Conservation (phyloP, 2,329 filamentous ascomycete species). For the Epichloe typhina region DNA sequence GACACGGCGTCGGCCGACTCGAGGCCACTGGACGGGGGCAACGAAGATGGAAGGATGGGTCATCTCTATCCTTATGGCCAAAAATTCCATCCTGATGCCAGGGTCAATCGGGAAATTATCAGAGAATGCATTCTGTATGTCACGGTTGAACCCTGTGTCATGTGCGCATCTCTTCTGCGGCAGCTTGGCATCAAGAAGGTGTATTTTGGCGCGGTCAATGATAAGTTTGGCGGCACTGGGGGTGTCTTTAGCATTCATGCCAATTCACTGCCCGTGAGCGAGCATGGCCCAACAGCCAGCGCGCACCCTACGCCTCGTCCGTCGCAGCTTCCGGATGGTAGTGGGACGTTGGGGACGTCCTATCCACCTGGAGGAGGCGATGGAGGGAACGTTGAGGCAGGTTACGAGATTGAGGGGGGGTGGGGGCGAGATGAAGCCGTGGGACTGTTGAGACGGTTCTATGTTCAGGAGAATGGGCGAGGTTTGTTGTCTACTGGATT, state of each 20-base stretch:
- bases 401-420: conserved; percentile 74
- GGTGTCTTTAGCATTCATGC: conserved; percentile 80
- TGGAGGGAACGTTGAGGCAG: conserved; percentile 59
- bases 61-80: conserved; percentile 50
- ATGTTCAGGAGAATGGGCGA: conserved; percentile 94
- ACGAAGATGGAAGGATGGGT: conserved; percentile 39
- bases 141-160: conserved; percentile 95
- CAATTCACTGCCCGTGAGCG: conserved; percentile 34
- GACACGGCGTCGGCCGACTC: conserved; percentile 13
- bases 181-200: conserved; percentile 82
- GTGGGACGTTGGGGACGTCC: conserved; percentile 22
- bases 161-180: conserved; percentile 93
- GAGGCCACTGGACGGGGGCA: conserved; percentile 26
- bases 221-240: conserved; percentile 95
- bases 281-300: conserved; percentile 25
- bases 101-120: conserved; percentile 55
- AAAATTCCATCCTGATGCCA: conserved; percentile 39
- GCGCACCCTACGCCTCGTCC: conserved; percentile 24
- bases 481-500: conserved; percentile 36
- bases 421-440: conserved; percentile 89
- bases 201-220: conserved; percentile 90
- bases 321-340: conserved; percentile 23
- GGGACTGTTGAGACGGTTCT: conserved; percentile 82
- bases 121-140: conserved; percentile 73
- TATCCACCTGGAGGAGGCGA: conserved; percentile 30